Conservation (phyloP, 441 rosid genomes). For the Jatropha podagrica region DNA sequence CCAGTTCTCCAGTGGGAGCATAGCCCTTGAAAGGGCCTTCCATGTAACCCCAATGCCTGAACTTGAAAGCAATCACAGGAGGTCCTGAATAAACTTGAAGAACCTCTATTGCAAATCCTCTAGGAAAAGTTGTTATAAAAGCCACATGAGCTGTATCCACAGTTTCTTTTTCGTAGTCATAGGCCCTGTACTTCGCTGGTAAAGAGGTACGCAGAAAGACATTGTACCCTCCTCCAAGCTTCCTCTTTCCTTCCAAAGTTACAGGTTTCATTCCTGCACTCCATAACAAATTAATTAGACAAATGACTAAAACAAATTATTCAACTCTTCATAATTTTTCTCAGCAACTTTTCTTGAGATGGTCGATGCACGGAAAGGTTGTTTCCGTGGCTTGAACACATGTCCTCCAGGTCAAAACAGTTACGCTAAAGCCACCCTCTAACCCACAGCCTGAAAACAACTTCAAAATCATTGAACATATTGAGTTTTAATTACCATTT, state of each 20-base stretch:
- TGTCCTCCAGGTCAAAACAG: too few species aligned
- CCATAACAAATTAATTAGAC: too few species aligned
- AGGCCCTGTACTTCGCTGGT: conserved; percentile 45
- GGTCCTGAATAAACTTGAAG: conserved; percentile 62
- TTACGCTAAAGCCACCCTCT: too few species aligned
- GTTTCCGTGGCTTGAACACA: too few species aligned
- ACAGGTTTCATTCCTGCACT: conserved; percentile 43
- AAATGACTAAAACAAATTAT: too few species aligned
- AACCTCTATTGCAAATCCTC: conserved; percentile 64
- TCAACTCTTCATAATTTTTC: too few species aligned
- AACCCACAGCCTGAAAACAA: too few species aligned
- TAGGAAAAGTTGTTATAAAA: conserved; percentile 52
- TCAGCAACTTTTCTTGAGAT: too few species aligned
- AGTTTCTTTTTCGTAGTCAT: conserved; percentile 51
- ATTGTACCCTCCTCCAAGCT: conserved; percentile 63
- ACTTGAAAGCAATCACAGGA: conserved; percentile 55
- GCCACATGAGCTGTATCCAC: conserved; percentile 46
- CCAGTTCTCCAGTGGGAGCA: conserved; percentile 56
- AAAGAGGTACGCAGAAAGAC: conserved; percentile 51
- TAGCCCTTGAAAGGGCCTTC: conserved; percentile 75
- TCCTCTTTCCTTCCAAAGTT: conserved; percentile 36
- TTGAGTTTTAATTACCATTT: conserved; percentile 39
- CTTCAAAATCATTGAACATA: too few species aligned
- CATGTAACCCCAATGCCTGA: conserved; percentile 75
- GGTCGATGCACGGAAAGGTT: too few species aligned